phyloP scores from a whole-genome alignment of 345 rosid genomes.

The Theobroma cacao region DNA sequence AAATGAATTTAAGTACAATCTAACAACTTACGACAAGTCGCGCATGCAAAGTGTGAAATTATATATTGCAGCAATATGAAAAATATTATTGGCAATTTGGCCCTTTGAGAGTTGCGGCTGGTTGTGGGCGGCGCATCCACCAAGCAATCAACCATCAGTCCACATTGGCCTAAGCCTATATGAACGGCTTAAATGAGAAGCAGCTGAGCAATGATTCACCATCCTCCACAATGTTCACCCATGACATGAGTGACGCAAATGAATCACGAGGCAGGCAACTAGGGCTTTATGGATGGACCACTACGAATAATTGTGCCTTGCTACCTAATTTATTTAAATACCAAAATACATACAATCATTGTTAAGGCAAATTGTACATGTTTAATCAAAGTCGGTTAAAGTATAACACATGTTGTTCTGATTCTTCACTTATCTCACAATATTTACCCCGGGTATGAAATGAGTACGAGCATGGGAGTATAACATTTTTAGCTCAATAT shows the following conservation, averaged over 20 bases:
- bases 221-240: not conserved
- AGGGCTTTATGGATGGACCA: not conserved
- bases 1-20: not conserved
- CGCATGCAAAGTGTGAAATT: constrained; percentile 9
- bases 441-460: not conserved
- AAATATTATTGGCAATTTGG: not conserved
- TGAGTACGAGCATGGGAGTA: no score
- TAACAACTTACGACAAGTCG: not conserved
- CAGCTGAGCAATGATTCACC: not conserved
- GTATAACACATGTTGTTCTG: not conserved
- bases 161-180: not conserved
- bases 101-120: not conserved
- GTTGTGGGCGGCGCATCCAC: constrained; percentile 2
- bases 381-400: not conserved
- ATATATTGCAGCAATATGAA: not conserved
- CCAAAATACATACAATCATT: no score
- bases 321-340: not conserved
- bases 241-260: not conserved
- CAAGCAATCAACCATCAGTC: not conserved
- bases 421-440: not conserved
- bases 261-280: not conserved
- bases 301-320: not conserved
- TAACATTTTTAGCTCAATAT: no score
- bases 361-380: not conserved
- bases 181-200: not conserved